Base-by-base conservation (phyloP, 441 rosid genomes). In the Adansonia rubrostipa region DNA sequence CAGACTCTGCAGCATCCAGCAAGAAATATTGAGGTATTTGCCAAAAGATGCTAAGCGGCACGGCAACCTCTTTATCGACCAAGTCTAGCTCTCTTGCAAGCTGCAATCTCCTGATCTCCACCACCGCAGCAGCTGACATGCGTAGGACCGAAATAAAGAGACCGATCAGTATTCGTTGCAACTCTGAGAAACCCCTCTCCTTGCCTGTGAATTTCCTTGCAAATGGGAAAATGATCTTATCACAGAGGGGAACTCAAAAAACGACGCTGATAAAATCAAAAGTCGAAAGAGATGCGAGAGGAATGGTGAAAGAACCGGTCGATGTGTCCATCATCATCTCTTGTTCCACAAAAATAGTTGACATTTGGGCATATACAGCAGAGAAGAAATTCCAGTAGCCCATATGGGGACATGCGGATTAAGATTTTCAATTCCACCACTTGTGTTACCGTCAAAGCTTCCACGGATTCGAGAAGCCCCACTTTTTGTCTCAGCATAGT, bases 351-450 rank as follows among this genome's bases (percentile, higher is more conserved):
- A 93, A 95, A 93, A 90, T 84, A 9, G 97, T 89, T 9, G 92
- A 87, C 88, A 91, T 92, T 72, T 95, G 97, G 20, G 97, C 91
- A 73, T 93, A 89, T 0, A 90, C 91, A 2, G 97, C 95, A 28
- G 93, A 81, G 80, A 93, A 95, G 14, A 82, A 17, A 95, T 93
- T 62, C 94, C 97, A 0, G 94, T 87, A 53, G 95, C 98, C 97
- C 97, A 91, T 57, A 93, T 88, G 3, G 97, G 71, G 91, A 91
- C 98, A 95, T 90, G 20, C 96, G 92, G 45, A 89, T 80, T 87
- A 95, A 79, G 76, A 93, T 91, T 86, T 95, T 95, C 58, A 95
- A 79, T 84, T 95, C 99, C 86, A 93, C 96, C 5, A 95, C 96
- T 77, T 95, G 97, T 1, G 99, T 95, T 13, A 95, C 94, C 0